These are phyloP conservation scores for Physaria fendleri DNA, from an alignment of 345 rosid species.

Conservation along the genomic window DNA sequence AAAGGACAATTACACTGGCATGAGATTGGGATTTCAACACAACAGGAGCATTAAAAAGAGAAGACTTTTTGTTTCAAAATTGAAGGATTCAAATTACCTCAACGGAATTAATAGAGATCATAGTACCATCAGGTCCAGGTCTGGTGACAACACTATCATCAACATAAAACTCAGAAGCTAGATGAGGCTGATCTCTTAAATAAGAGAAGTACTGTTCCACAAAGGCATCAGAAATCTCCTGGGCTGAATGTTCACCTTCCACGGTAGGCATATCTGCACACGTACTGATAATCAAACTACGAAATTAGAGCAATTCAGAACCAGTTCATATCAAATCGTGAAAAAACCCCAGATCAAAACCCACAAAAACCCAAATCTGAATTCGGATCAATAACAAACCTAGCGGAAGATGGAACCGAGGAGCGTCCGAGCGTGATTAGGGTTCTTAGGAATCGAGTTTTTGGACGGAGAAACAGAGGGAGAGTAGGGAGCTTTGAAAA, in stretches of 20 bases:
- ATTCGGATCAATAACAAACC: neutral
- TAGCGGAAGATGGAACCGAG: constrained; percentile 25
- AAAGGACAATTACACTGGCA: neutral
- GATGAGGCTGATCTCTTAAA: neutral
- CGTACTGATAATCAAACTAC: neutral
- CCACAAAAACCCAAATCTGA: neutral
- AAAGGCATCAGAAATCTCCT: constrained; percentile 12
- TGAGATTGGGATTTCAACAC: neutral
- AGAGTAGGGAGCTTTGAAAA: no score
- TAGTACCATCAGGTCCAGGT: constrained; percentile 26
- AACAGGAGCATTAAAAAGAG: neutral
- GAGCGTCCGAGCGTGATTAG: neutral
- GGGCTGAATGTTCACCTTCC: constrained; percentile 18
- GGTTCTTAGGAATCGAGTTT: neutral
- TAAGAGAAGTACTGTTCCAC: constrained; percentile 14
- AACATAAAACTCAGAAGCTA: constrained; percentile 13
- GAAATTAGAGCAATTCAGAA: neutral
- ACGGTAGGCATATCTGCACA: constrained; percentile 31
- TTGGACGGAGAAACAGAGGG: no score
- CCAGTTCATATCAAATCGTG: neutral
- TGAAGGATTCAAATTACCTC: constrained; percentile 11
- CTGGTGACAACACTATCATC: constrained; percentile 19
- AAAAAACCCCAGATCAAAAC: constrained; percentile 9
- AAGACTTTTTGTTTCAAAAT: neutral
- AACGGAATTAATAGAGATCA: constrained; percentile 22